Conservation (phyloP, 2,329 filamentous ascomycete genomes). For the Leptographium wingfieldii region DNA sequence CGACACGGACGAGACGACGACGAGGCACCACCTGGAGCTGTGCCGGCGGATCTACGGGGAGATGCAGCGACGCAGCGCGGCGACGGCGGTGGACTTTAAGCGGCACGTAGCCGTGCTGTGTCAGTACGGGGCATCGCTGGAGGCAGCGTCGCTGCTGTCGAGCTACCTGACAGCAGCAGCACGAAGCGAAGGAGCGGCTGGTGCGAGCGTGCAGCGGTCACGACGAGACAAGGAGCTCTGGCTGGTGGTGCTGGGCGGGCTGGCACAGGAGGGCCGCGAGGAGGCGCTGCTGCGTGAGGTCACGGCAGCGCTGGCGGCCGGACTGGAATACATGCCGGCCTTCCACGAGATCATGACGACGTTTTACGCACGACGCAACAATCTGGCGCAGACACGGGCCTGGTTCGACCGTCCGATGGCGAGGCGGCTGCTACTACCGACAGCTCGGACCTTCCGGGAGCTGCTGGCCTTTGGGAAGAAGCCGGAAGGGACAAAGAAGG, state of each 20-base stretch:
- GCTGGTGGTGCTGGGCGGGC: slow-evolving; percentile 44
- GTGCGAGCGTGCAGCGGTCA: slow-evolving; percentile 8
- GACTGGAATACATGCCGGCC: slow-evolving; percentile 28
- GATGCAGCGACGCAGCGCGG: slow-evolving; percentile 15
- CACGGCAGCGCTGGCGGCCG: slow-evolving; percentile 24
- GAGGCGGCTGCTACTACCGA: slow-evolving; percentile 23
- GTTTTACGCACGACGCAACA: slow-evolving; percentile 48
- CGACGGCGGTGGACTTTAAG: slow-evolving; percentile 21
- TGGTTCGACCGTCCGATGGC: slow-evolving; percentile 52
- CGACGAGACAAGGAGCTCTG: slow-evolving; percentile 25
- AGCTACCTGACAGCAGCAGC: slow-evolving; percentile 18
- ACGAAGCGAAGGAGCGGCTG: not conserved
- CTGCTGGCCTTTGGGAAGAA: slow-evolving; percentile 37
- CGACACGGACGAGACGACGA: not conserved
- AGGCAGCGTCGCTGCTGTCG: slow-evolving; percentile 34
- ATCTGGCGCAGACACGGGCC: slow-evolving; percentile 46
- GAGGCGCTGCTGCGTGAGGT: slow-evolving; percentile 41
- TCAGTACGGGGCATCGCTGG: slow-evolving; percentile 39
- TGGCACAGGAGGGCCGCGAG: slow-evolving; percentile 47
- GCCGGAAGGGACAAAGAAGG: slow-evolving; percentile 12
- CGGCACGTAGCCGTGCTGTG: slow-evolving; percentile 38
- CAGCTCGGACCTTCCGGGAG: slow-evolving; percentile 33
- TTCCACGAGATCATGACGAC: slow-evolving; percentile 43
- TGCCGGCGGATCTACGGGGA: slow-evolving; percentile 31
- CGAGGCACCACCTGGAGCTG: slow-evolving; percentile 31